Evolutionary conservation across 75 land plant species (phyloP).

Genomic region (Pinus albicaulis): DNA sequence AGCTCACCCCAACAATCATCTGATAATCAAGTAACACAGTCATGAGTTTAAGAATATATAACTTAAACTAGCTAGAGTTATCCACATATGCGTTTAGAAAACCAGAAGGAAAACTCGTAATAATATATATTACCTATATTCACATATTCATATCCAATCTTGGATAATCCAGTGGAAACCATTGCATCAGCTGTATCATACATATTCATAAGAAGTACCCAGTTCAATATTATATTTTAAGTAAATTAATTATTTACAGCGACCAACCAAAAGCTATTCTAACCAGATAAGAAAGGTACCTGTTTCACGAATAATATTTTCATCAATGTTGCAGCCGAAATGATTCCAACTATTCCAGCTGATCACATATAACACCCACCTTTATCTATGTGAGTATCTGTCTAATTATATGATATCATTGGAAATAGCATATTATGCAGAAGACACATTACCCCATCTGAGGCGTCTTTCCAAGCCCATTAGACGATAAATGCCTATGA

Average conservation of each 20-base stretch:
- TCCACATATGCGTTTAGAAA: too few species aligned
- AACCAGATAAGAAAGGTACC: constrained; percentile 28
- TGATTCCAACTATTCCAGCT: constrained; percentile 98
- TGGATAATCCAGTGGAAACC: constrained; percentile 77
- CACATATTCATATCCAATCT: constrained; percentile 67
- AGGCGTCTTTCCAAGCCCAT: constrained; percentile 72
- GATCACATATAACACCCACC: neutral
- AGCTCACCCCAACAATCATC: constrained; percentile 66
- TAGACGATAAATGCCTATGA: neutral
- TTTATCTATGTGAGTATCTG: neutral
- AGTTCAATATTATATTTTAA: neutral
- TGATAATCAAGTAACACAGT: neutral
- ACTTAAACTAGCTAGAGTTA: too few species aligned
- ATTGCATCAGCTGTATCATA: constrained; percentile 73
- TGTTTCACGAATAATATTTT: constrained; percentile 59
- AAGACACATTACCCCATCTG: constrained; percentile 66
- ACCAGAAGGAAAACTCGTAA: neutral
- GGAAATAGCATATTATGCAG: neutral
- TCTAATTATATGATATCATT: neutral
- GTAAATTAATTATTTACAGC: neutral
- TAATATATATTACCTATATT: constrained; percentile 54
- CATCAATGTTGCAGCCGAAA: constrained; percentile 64
- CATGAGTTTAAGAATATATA: neutral
- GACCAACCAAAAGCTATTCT: neutral
- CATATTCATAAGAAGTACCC: neutral